Percentiles rank a stretch among this genome's conserved stretches.
These are phyloP conservation scores for Lipomyces yamanashiensis DNA, from an alignment of 805 yeast genomes.

Conservation along the genomic window DNA sequence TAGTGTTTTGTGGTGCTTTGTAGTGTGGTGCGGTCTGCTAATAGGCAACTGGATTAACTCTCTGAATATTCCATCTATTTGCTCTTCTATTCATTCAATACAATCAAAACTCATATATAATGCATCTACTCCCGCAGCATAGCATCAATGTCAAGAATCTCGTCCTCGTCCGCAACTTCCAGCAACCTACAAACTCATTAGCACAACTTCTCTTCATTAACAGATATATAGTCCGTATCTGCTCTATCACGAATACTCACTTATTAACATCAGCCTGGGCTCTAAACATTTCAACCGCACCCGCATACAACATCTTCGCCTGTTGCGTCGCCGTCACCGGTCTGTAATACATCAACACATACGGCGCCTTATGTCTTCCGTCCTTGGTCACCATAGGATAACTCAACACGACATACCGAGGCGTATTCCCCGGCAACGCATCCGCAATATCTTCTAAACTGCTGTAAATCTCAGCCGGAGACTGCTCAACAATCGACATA, in stretches of 20 bases:
- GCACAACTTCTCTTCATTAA: not conserved
- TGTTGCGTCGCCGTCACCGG: slow-evolving; percentile 87
- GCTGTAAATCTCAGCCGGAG: slow-evolving; percentile 23
- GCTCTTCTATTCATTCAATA: too few relatives aligned
- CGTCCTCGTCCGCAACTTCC: slow-evolving; percentile 25
- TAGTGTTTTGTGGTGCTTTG: too few relatives aligned
- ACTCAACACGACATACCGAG: slow-evolving; percentile 75
- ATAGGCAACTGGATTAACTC: too few relatives aligned
- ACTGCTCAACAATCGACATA: slow-evolving; percentile 21
- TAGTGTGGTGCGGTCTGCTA: too few relatives aligned
- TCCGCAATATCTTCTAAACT: slow-evolving; percentile 69
- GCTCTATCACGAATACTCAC: slow-evolving; percentile 44
- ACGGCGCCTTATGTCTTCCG: slow-evolving; percentile 74
- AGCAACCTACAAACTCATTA: slow-evolving; percentile 9
- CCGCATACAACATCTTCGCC: slow-evolving; percentile 86
- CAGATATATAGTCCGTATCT: not conserved
- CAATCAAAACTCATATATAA: too few relatives aligned
- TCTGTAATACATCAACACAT: slow-evolving; percentile 82
- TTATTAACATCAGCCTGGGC: slow-evolving; percentile 74
- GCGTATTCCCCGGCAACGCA: slow-evolving; percentile 79
- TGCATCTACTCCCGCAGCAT: not conserved
- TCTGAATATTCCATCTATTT: too few relatives aligned
- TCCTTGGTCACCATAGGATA: slow-evolving; percentile 73
- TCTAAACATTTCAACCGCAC: slow-evolving; percentile 80
- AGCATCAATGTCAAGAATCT: slow-evolving; percentile 6